Base-by-base conservation (phyloP, 2,329 filamentous ascomycete species). In the Emmonsiellopsis sp. region DNA sequence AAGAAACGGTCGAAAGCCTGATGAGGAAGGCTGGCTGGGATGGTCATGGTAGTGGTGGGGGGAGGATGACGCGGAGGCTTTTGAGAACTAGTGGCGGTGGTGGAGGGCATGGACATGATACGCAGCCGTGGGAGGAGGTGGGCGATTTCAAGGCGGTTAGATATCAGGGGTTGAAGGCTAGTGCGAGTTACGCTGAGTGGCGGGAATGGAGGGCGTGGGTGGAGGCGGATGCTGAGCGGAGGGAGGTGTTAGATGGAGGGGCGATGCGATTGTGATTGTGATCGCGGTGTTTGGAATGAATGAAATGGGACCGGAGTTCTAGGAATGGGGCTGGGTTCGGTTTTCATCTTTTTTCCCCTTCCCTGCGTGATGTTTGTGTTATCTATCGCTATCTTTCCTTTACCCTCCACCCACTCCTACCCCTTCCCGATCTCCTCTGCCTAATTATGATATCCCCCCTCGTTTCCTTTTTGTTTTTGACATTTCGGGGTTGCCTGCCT, bases 11-110 rank as follows among this genome's bases (percentile, higher is more conserved):
- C 2, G 79, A 90, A 52, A 94, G 88, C 70, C 73, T 97, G 65
- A 93, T 96, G 85, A 80, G 88, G 55, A 98, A 98, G 77, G 91
- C 91, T 0, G 93, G 93, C 1, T 98, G 91, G 91, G 79, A 79
- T 54, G 90, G 89, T 1, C 69, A 72, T 44, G 73, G 62, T 42
- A 51, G 57, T 42, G 37, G 33, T 5, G 60, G 67, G 13, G 64
- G 67, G 45, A 49, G 34, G 34, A 58, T 68, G 42, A 63, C 69
- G 8, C 65, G 69, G 53, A 63, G 69, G 49, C 59, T 74, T 10
- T 60, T 71, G 1, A 62, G 71, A 65, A 56, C 43, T 11, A 51
- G 47, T 27, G 53, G 49, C 17, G 42, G 58, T 31, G 55, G 33
- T 14, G 54, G 59, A 5, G 52, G 58, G 51, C 65, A 17, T 17